phyloP scores from a whole-genome alignment of 257 asterid species.

The Rhazya stricta region DNA sequence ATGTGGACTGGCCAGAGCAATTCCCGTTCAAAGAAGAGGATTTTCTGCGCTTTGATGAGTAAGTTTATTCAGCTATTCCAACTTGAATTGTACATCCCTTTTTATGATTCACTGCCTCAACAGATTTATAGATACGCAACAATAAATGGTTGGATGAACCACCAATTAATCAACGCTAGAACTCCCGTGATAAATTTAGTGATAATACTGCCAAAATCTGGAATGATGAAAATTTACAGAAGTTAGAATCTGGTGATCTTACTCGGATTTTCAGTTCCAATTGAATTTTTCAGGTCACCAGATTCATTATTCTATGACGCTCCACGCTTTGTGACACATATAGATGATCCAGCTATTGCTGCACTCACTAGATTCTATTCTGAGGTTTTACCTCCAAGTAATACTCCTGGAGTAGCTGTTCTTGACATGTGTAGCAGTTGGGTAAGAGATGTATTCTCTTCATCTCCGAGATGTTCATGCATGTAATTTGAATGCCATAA shows the following conservation, averaged over 20 bases:
- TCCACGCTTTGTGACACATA: conserved; percentile 93
- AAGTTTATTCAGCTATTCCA: conserved; percentile 18
- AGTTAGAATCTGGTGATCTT: background rate
- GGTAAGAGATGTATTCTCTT: conserved; percentile 40
- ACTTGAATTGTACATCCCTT: background rate
- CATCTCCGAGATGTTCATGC: conserved; percentile 5
- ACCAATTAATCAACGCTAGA: background rate
- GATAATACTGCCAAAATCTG: background rate
- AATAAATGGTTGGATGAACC: too few species aligned
- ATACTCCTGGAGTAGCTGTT: conserved; percentile 76
- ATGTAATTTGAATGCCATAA: conserved; percentile 6
- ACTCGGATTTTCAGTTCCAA: background rate
- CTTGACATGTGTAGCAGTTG: conserved; percentile 99
- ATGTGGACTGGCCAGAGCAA: conserved; percentile 88
- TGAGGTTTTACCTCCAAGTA: conserved; percentile 64
- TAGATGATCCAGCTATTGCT: conserved; percentile 91
- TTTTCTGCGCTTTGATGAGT: conserved; percentile 95
- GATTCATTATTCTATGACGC: conserved; percentile 76
- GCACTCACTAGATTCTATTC: conserved; percentile 81
- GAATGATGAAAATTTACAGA: background rate
- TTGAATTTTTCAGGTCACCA: conserved; percentile 53
- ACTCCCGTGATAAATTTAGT: background rate
- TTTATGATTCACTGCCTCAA: background rate
- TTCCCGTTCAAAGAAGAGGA: conserved; percentile 94
- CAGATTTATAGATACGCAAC: background rate